Evolutionary conservation across 345 rosid genomes (phyloP).

Genomic region (Lagerstroemia speciosa): DNA sequence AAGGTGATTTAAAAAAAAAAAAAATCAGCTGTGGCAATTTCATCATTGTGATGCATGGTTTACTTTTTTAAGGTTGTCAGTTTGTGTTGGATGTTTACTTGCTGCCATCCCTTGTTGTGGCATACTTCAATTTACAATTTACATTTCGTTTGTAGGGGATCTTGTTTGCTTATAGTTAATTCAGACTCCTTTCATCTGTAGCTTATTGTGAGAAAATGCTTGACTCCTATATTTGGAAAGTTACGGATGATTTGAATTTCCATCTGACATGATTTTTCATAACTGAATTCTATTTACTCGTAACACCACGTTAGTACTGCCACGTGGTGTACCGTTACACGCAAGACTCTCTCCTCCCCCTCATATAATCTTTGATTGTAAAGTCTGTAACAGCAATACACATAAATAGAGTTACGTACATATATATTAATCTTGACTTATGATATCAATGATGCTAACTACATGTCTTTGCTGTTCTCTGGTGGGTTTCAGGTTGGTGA

Average conservation of each 20-base stretch:
- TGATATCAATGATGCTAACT: not conserved
- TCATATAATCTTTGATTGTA: not conserved
- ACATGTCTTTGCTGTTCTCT: not conserved
- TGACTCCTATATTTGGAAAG: not conserved
- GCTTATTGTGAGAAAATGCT: not conserved
- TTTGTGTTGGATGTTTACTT: too few species aligned
- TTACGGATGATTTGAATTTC: not conserved
- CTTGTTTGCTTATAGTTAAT: not conserved
- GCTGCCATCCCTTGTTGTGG: too few species aligned
- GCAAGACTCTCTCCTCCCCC: not conserved
- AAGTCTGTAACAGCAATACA: not conserved
- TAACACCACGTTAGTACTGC: too few species aligned
- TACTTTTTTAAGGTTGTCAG: too few species aligned
- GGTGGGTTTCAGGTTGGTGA: constrained; percentile 60
- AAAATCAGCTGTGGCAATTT: not conserved
- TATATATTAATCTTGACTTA: not conserved
- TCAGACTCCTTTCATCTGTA: not conserved
- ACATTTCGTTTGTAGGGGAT: too few species aligned
- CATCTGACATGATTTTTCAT: too few species aligned
- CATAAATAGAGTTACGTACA: too few species aligned
- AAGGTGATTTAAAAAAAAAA: constrained; percentile 69
- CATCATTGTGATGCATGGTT: not conserved
- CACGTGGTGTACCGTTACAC: too few species aligned
- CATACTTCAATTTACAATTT: too few species aligned
- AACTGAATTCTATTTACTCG: too few species aligned